Conservation (phyloP, 352 stramenopile species). For the Thalassiosira tumida region DNA sequence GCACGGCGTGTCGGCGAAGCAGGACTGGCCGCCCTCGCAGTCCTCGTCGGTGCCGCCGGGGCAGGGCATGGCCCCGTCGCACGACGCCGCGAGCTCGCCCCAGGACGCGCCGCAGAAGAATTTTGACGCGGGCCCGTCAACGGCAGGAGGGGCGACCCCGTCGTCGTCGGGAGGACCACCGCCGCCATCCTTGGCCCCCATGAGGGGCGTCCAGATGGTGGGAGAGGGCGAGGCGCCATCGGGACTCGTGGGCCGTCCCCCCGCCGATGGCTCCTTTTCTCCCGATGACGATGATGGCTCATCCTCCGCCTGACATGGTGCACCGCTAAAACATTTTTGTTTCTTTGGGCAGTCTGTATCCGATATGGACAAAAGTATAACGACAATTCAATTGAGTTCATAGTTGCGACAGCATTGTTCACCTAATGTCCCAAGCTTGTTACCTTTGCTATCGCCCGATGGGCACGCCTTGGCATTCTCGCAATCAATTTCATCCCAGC, state of each 20-base stretch:
- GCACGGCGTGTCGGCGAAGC: slow-evolving; percentile 89
- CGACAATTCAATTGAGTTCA: not conserved
- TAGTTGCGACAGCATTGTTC: not conserved
- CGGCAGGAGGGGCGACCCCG: slow-evolving; percentile 38
- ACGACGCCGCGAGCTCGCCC: slow-evolving; percentile 84
- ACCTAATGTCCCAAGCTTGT: slow-evolving; percentile 1
- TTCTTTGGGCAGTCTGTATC: slow-evolving; percentile 77
- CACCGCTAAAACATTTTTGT: slow-evolving; percentile 78
- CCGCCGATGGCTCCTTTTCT: not conserved
- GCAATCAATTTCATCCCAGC: slow-evolving; percentile 81
- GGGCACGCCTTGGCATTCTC: slow-evolving; percentile 78
- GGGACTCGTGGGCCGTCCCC: slow-evolving; percentile 18
- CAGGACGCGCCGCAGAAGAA: slow-evolving; percentile 90
- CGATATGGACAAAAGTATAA: not conserved
- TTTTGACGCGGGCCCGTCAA: slow-evolving; percentile 79
- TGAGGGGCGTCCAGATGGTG: slow-evolving; percentile 62
- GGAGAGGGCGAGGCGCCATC: slow-evolving; percentile 34
- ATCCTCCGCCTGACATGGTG: slow-evolving; percentile 64
- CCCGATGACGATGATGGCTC: slow-evolving; percentile 27
- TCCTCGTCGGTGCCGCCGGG: slow-evolving; percentile 85
- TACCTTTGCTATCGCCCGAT: slow-evolving; percentile 76
- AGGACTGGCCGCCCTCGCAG: slow-evolving; percentile 85
- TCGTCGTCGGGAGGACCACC: not conserved
- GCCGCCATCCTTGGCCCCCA: slow-evolving; percentile 33
- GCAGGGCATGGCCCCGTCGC: slow-evolving; percentile 84